A percentile compares a stretch with the other conserved stretches of the same genome.
These are phyloP conservation scores for Boletellus sp. DNA, from an alignment of 768 basidiomycete genomes.

Conservation along the genomic window DNA sequence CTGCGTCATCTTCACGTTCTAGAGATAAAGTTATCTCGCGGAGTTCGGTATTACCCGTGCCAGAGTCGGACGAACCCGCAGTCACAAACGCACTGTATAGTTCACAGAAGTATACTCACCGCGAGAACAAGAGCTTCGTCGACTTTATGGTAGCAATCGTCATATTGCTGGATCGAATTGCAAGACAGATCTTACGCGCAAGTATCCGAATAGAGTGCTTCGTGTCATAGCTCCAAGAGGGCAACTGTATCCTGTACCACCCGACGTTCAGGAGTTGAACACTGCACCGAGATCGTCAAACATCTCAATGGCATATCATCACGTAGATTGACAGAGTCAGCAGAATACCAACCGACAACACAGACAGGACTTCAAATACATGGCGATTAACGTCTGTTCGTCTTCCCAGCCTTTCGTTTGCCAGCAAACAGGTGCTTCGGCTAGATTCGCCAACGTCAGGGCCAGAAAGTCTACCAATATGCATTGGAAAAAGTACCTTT, in stretches of 20 bases:
- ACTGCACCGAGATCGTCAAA: background rate
- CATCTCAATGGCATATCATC: background rate
- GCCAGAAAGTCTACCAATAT: background rate
- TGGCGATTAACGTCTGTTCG: conserved; percentile 57
- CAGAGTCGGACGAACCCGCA: background rate
- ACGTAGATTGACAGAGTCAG: background rate
- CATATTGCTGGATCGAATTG: no score
- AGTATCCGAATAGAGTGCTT: background rate
- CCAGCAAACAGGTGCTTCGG: conserved; percentile 86
- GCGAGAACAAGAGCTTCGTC: background rate
- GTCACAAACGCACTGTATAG: background rate
- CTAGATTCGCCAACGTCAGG: conserved; percentile 36
- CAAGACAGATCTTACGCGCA: no score
- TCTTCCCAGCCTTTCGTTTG: conserved; percentile 83
- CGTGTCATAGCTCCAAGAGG: background rate
- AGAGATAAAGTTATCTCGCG: no score
- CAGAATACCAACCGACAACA: conserved; percentile 4
- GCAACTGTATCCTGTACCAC: background rate
- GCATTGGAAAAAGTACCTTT: conserved; percentile 58
- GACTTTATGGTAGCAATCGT: background rate
- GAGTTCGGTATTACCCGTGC: no score
- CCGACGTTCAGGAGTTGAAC: background rate
- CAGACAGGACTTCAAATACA: background rate
- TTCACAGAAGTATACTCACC: background rate
- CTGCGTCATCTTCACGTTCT: no score